phyloP scores from a whole-genome alignment of 1,284 basidiomycete genomes.

The Boletus sp. region DNA sequence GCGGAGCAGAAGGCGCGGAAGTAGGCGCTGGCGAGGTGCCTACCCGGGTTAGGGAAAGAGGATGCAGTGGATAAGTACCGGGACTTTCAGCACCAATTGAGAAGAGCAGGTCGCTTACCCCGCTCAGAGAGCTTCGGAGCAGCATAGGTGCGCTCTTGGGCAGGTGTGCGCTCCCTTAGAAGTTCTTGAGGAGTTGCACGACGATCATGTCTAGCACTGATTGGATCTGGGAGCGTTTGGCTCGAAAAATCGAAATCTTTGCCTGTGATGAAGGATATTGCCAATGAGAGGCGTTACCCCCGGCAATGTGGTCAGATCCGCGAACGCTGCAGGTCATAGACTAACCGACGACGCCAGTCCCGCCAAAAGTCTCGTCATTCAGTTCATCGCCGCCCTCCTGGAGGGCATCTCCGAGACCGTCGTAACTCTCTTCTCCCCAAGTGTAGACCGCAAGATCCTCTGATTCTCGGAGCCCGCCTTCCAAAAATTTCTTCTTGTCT shows the following conservation, averaged over 20 bases:
- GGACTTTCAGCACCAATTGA: slow-evolving; percentile 6
- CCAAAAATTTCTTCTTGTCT: slow-evolving; percentile 53
- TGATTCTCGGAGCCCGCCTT: slow-evolving; percentile 50
- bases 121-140: slow-evolving; percentile 25
- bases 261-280: slow-evolving; percentile 43
- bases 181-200: slow-evolving; percentile 22
- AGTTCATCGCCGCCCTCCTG: slow-evolving; percentile 87
- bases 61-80: slow-evolving; percentile 11
- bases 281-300: background rate
- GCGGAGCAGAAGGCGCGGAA: slow-evolving; percentile 27
- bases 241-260: slow-evolving; percentile 89
- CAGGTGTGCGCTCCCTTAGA: slow-evolving; percentile 29
- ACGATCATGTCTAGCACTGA: slow-evolving; percentile 14
- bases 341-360: slow-evolving; percentile 62
- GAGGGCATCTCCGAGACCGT: slow-evolving; percentile 84
- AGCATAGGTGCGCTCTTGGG: slow-evolving; percentile 23
- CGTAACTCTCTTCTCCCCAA: slow-evolving; percentile 87
- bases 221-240: slow-evolving; percentile 36
- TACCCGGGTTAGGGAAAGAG: slow-evolving; percentile 21
- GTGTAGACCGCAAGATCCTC: slow-evolving; percentile 84
- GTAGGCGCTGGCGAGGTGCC: slow-evolving; percentile 33
- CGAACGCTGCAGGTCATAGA: slow-evolving; percentile 47
- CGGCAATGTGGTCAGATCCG: slow-evolving; percentile 21
- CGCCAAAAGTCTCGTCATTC: slow-evolving; percentile 96
- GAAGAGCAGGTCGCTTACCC: slow-evolving; percentile 26